A percentile compares a stretch with the other conserved stretches of the same genome.
phyloP scores from a whole-genome alignment of 192 early-diverging fungal genomes.

The Oehlia diaphana region DNA sequence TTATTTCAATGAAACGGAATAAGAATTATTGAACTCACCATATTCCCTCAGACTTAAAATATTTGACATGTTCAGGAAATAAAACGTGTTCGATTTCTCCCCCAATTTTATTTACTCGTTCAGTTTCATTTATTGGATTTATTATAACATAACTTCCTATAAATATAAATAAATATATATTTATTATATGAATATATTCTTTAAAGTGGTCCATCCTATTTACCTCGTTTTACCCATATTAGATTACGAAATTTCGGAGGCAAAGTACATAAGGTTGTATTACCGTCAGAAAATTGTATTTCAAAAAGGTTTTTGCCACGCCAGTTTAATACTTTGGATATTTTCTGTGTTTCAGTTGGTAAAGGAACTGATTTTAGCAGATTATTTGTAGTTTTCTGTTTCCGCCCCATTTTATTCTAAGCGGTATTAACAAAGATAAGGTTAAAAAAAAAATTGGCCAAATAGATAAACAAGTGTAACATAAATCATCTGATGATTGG shows the following conservation, averaged over 20 bases:
- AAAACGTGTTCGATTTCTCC: conserved; percentile 78
- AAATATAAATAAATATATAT: neutral
- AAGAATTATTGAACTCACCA: conserved; percentile 40
- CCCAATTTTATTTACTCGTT: conserved; percentile 61
- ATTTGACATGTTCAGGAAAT: conserved; percentile 72
- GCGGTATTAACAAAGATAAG: no score
- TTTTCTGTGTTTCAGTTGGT: conserved; percentile 43
- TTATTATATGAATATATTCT: neutral
- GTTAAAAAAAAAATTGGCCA: no score
- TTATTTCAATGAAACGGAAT: neutral
- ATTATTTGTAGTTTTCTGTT: conserved; percentile 38
- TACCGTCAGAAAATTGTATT: conserved; percentile 54
- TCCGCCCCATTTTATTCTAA: conserved; percentile 33
- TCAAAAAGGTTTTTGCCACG: conserved; percentile 77
- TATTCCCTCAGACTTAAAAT: conserved; percentile 57
- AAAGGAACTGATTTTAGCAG: conserved; percentile 35
- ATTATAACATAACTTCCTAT: conserved; percentile 69
- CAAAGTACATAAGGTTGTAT: conserved; percentile 63
- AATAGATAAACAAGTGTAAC: no score
- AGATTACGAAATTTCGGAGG: conserved; percentile 78
- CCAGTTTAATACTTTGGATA: conserved; percentile 63
- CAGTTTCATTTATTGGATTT: conserved; percentile 55
- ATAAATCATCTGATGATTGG: no score
- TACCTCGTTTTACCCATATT: conserved; percentile 84
- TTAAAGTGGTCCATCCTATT: neutral